Percentiles rank a stretch among this genome's conserved stretches.
These are phyloP conservation scores for Paramecium pentaurelia DNA, from an alignment of 73 alveolate species.

Conservation along the genomic window DNA sequence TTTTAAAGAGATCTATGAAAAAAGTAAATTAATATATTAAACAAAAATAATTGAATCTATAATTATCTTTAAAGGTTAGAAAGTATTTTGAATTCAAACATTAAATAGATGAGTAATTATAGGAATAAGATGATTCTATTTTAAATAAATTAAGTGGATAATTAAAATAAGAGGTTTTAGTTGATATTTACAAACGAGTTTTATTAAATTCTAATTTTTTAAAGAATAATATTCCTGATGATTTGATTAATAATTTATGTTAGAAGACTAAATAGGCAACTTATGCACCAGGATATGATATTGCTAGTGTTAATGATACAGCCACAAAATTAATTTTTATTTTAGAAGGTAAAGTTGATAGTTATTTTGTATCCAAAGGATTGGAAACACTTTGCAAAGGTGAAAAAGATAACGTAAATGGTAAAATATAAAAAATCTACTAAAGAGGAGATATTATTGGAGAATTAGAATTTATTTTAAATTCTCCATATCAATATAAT, in stretches of 20 bases:
- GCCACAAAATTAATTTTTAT: not conserved
- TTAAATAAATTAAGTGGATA: constrained; percentile 1
- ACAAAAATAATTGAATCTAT: constrained; percentile 11
- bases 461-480: not conserved
- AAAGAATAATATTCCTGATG: not conserved
- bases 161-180: constrained; percentile 45
- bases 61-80: constrained; percentile 56
- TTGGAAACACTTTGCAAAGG: not conserved
- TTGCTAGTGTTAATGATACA: not conserved
- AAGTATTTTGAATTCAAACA: constrained; percentile 50
- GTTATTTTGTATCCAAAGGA: constrained; percentile 4
- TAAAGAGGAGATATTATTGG: not conserved
- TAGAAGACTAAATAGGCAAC: not conserved
- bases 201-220: not conserved
- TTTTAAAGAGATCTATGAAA: constrained; percentile 11
- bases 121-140: constrained; percentile 46
- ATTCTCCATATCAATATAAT: not conserved
- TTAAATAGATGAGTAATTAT: not conserved
- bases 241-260: constrained; percentile 26
- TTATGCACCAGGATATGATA: constrained; percentile 1
- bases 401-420: not conserved
- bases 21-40: constrained; percentile 44
- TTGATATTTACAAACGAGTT: constrained; percentile 44
- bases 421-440: not conserved
- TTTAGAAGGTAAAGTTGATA: not conserved